These are phyloP conservation scores for Globisporangium polare DNA, from an alignment of 352 stramenopile species.

Conservation along the genomic window DNA sequence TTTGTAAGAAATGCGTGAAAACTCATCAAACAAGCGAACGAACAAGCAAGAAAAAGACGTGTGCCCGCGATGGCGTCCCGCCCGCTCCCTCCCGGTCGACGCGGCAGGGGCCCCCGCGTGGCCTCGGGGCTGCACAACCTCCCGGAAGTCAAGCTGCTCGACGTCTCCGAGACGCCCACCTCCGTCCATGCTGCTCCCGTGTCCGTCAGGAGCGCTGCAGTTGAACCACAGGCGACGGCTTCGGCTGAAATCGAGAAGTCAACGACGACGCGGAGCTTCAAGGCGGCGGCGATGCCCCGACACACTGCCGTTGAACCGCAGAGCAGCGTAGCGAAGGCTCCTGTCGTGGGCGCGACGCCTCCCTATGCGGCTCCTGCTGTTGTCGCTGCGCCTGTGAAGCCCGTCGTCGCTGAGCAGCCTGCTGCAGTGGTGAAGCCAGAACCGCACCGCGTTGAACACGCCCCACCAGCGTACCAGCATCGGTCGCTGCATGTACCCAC, in stretches of 20 bases:
- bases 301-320: not conserved
- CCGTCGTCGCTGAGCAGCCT: not conserved
- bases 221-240: not conserved
- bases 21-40: too few relatives aligned
- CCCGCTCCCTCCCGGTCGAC: constrained; percentile 16
- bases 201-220: not conserved
- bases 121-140: constrained; percentile 14
- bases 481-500: not conserved
- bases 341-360: not conserved
- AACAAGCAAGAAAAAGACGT: not conserved
- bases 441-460: not conserved
- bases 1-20: too few relatives aligned
- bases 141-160: constrained; percentile 13
- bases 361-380: not conserved
- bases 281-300: too few relatives aligned
- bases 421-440: not conserved
- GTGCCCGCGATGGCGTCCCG: constrained; percentile 11
- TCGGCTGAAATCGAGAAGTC: not conserved
- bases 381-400: not conserved
- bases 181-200: not conserved
- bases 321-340: not conserved
- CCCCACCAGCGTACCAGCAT: not conserved
- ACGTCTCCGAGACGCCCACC: not conserved
- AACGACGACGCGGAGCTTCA: not conserved
- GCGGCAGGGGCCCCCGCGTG: constrained; percentile 9